These are phyloP conservation scores for Moesziomyces aphidis DNA, from an alignment of 1,284 basidiomycete species.

Conservation along the genomic window DNA sequence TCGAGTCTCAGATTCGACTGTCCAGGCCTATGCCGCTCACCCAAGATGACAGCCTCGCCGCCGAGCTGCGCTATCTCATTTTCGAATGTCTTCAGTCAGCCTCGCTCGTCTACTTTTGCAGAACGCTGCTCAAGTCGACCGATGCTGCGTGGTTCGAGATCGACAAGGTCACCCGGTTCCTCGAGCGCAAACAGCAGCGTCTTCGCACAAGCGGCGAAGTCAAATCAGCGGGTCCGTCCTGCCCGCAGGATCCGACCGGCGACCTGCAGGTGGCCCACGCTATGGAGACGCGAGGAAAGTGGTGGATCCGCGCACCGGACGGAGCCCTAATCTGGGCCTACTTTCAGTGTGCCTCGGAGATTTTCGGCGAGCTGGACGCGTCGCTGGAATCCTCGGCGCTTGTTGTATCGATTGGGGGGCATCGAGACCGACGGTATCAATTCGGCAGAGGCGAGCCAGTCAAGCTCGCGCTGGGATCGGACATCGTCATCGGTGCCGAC, in stretches of 20 bases:
- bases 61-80: constrained; percentile 29
- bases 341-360: constrained; percentile 20
- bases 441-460: constrained; percentile 9
- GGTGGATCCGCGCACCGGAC: constrained; percentile 26
- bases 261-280: constrained; percentile 9
- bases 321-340: constrained; percentile 27
- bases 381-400: neutral
- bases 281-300: constrained; percentile 17
- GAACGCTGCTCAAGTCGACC: constrained; percentile 17
- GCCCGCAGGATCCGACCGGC: neutral
- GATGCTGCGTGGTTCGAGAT: constrained; percentile 22
- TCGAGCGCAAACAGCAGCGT: constrained; percentile 19
- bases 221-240: neutral
- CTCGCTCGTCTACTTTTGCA: constrained; percentile 22
- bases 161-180: constrained; percentile 21
- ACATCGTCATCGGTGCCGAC: constrained; percentile 7
- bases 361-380: constrained; percentile 16
- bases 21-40: constrained; percentile 11
- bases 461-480: constrained; percentile 10
- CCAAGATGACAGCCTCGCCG: constrained; percentile 26
- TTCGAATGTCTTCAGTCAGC: constrained; percentile 27
- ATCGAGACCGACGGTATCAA: neutral
- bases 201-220: neutral
- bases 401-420: neutral
- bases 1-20: constrained; percentile 28